These are phyloP conservation scores for Phytomonas sp. DNA, from an alignment of 208 protist species.

Conservation along the genomic window DNA sequence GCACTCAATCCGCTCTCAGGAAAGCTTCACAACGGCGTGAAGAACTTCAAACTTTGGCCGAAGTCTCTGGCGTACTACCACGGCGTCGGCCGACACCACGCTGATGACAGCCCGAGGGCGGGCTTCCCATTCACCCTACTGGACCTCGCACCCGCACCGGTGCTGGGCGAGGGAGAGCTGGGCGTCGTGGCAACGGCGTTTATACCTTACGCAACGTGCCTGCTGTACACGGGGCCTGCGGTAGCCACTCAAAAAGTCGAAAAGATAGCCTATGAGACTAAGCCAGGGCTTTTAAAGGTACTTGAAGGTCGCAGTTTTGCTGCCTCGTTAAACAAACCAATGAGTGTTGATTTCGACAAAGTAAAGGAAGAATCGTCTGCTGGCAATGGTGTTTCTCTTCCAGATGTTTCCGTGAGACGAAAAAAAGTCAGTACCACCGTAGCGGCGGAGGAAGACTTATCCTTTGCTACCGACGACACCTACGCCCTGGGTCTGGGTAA, in stretches of 20 bases:
- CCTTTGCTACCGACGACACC: conserved; percentile 56
- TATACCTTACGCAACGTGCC: conserved; percentile 72
- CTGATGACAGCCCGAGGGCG: conserved; percentile 20
- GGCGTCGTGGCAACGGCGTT: conserved; percentile 47
- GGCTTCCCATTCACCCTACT: conserved; percentile 77
- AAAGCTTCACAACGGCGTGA: conserved; percentile 38
- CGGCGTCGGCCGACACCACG: conserved; percentile 58
- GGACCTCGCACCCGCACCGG: conserved; percentile 35
- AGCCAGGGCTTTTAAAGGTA: too few species aligned
- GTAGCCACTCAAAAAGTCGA: conserved; percentile 54
- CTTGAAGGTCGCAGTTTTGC: too few species aligned
- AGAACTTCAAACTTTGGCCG: conserved; percentile 50
- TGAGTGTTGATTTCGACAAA: not conserved
- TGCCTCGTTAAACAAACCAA: too few species aligned
- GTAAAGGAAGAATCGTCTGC: not conserved
- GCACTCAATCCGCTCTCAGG: not conserved
- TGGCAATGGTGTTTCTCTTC: too few species aligned
- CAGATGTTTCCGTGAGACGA: too few species aligned
- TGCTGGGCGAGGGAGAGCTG: conserved; percentile 50
- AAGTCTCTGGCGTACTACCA: conserved; percentile 53
- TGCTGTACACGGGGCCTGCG: conserved; percentile 64
- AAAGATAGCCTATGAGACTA: conserved; percentile 12
- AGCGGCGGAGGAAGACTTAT: conserved; percentile 28
- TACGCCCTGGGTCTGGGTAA: conserved; percentile 71
- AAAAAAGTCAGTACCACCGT: too few species aligned